Percentiles rank a stretch among this genome's conserved stretches.
phyloP scores from a whole-genome alignment of 1,284 basidiomycete genomes.

The Cryptococcus sp. region DNA sequence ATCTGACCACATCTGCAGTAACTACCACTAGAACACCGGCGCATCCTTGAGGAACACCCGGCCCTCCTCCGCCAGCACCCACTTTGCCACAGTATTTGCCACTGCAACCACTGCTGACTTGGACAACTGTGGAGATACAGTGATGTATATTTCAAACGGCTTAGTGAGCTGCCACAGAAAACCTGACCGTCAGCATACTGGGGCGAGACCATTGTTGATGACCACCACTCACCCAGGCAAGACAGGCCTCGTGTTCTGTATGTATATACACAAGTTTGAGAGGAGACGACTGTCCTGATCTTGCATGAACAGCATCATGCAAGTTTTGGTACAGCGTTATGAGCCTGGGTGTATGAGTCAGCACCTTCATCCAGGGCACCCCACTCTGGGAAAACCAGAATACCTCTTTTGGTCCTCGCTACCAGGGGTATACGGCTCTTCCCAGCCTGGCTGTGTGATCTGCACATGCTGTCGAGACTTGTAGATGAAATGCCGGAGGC shows the following conservation, averaged over 20 bases:
- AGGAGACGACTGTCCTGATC: constrained; percentile 66
- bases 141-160: constrained; percentile 85
- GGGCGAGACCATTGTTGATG: no score
- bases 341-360: constrained; percentile 54
- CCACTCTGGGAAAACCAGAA: constrained; percentile 6
- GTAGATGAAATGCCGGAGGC: constrained; percentile 89
- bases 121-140: constrained; percentile 73
- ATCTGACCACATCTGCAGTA: no score
- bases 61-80: constrained; percentile 83
- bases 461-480: constrained; percentile 86
- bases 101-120: constrained; percentile 80
- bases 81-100: constrained; percentile 81
- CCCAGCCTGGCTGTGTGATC: constrained; percentile 74
- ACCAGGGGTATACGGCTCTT: constrained; percentile 68
- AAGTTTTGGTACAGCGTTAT: constrained; percentile 78
- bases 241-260: constrained; percentile 78
- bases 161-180: constrained; percentile 70
- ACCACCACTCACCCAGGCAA: constrained; percentile 57
- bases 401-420: constrained; percentile 41
- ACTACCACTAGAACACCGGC: constrained; percentile 67
- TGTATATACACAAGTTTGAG: constrained; percentile 79
- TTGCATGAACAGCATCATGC: constrained; percentile 79
- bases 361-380: background rate
- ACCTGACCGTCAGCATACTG: background rate
- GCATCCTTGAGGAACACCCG: constrained; percentile 80